Evolutionary conservation across 2,329 filamentous ascomycete species (phyloP), one percentile per base, ranked within the genome.

Genomic region (Fusarium paranaense): DNA sequence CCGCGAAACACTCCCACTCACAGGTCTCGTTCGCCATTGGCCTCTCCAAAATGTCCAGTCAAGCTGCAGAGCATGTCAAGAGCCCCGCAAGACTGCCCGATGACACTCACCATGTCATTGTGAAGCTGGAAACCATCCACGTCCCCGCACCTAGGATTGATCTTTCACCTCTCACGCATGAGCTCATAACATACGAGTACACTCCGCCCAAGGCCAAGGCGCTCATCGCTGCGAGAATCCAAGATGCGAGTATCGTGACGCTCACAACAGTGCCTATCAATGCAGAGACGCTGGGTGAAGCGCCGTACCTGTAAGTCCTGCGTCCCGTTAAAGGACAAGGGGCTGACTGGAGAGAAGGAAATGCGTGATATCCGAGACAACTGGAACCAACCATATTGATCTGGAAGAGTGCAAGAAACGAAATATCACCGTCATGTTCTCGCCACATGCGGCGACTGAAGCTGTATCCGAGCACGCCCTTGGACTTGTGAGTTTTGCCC

Each of bases 111-210:
- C 63, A 65, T 37, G 63, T 65, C 13, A 65, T 65, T 35, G 54
- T 65, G 18, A 65, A 65, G 30, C 22, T 65, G n/a, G 63, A 65
- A 50, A 60, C 63, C 4, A 50, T 65, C 38, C 63, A 65, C 14
- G 63, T 65, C 14, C 27, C 37, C 7, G 30, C 54, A 22, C 32
- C 63, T 0, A 6, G 47, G 6, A 38, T 65, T n/a, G 63, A 65
- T 18, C 47, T 56, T 6, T 27, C 54, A n/a, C 54, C 52, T 11
- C 25, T 65, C 30, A 60, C 54, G 1, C 54, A 65, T 37, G 63
- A 65, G 37, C 11, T 60, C 6, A 65, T 65, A n/a, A 22, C 25
- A 4, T 65, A 60, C n/a, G 54, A 60, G 11, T 65, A 65, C 18
- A 65, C 63, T 33, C 63, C 63, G 0, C 54, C 54, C 1, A 7